Evolutionary conservation across 768 basidiomycete genomes (phyloP), one percentile per base, ranked within the genome.

Genomic region (Boletus speciosus): DNA sequence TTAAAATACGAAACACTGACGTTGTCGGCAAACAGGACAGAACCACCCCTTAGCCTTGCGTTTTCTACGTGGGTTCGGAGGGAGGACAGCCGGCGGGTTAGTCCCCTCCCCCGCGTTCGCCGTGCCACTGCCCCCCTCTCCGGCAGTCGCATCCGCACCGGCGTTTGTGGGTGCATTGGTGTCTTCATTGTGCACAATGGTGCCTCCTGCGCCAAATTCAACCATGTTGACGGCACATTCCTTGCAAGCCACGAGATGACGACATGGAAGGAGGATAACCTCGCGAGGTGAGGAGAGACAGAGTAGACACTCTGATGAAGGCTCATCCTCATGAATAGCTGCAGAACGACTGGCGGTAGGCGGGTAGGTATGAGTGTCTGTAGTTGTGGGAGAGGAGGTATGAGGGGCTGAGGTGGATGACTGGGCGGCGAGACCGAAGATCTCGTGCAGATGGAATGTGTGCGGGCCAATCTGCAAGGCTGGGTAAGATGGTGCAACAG

Each of bases 221-320:
- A 98, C 87, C 94, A 98, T 98, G 66, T 96, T 96, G 49, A 97
- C 72, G 1, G 94, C 94, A 65, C 94, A 98, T 43, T 96, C 94
- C 64, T 90, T 86, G 75, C 94, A 98, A 5, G 94, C 94, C 54
- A 98, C 94, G 31, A 98, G 80, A 73, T 98, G 94, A 44, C 94
- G 76, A 69, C 94, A 98, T 0, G 94, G 94, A 6, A 97, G 81
- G 12, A 98, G 81, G 7, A 98, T 92, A 39, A 98, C 94, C 65
- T 96, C 92, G 45, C 92, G 81, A 1, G 93, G 88, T 0, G 86
- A 85, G 4, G 88, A 90, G 41, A 98, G 81, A 64, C 94, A 98
- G 34, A 98, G 77, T 11, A 98, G 83, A 73, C 94, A 97, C 66
- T 97, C 94, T 41, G 89, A 88, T 19, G 87, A 86, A 21, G 87